A percentile compares a stretch with the other conserved stretches of the same genome.
These are phyloP conservation scores for Xanthoceras sorbifolium DNA, from an alignment of 345 rosid species.

Conservation along the genomic window DNA sequence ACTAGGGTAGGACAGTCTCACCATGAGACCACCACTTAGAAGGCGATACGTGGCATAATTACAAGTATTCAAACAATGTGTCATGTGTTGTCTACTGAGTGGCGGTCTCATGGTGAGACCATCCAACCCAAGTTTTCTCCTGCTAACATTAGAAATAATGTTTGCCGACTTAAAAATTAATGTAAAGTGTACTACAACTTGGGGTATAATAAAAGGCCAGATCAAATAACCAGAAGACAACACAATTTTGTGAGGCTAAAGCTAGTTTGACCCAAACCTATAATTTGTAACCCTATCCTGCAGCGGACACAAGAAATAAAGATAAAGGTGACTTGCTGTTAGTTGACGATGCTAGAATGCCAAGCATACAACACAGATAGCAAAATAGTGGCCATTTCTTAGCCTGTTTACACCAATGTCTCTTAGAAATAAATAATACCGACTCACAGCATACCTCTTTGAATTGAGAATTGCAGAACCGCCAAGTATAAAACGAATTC, in stretches of 20 bases:
- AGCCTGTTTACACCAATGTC: conserved; percentile 3
- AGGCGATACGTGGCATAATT: not conserved
- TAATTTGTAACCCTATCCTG: not conserved
- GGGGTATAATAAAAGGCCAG: not conserved
- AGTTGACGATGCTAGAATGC: not conserved
- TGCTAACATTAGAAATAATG: not conserved
- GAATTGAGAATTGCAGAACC: conserved; percentile 81
- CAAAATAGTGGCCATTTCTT: not conserved
- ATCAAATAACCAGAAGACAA: not conserved
- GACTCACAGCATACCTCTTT: conserved; percentile 56
- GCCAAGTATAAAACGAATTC: conserved; percentile 86
- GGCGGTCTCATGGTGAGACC: not conserved
- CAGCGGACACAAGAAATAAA: not conserved
- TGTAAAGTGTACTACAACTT: not conserved
- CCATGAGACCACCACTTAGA: not conserved
- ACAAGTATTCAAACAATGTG: not conserved
- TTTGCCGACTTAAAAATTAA: not conserved
- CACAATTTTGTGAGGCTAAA: not conserved
- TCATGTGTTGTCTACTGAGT: not conserved
- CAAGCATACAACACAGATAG: not conserved
- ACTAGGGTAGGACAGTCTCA: not conserved
- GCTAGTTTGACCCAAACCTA: not conserved
- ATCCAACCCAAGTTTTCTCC: not conserved
- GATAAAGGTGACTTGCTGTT: not conserved
- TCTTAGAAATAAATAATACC: not conserved